Evolutionary conservation across 495 filamentous ascomycete species (phyloP).

Genomic region (Aspergillus kassunensis): DNA sequence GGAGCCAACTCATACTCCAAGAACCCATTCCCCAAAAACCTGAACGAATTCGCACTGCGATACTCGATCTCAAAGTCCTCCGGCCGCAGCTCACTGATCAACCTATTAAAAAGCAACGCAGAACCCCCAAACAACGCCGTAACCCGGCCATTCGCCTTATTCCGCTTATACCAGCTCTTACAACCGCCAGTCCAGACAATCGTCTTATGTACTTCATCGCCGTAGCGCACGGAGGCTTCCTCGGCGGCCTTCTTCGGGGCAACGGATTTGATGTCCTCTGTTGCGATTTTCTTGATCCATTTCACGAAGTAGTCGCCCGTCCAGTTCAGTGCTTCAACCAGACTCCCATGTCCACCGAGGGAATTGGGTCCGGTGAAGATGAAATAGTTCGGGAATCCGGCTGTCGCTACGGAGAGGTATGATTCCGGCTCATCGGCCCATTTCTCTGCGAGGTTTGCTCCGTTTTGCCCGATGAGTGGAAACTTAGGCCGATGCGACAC

Average conservation of each 20-base stretch:
- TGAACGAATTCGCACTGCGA: conserved; percentile 39
- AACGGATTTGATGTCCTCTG: conserved; percentile 45
- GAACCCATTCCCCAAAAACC: conserved; percentile 49
- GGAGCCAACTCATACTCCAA: conserved; percentile 24
- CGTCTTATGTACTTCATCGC: conserved; percentile 39
- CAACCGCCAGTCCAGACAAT: conserved; percentile 46
- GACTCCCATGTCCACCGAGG: background rate
- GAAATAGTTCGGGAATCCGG: conserved; percentile 56
- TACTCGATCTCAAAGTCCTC: conserved; percentile 51
- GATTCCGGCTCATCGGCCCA: conserved; percentile 39
- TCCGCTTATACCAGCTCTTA: conserved; percentile 48
- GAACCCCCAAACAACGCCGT: conserved; percentile 44
- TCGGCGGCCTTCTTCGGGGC: conserved; percentile 35
- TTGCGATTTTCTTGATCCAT: conserved; percentile 42
- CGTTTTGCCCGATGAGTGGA: conserved; percentile 41
- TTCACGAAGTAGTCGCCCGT: conserved; percentile 49
- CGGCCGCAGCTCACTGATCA: conserved; percentile 39
- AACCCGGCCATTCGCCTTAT: conserved; percentile 34
- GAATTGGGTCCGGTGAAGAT: conserved; percentile 15
- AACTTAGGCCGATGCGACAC: conserved; percentile 39
- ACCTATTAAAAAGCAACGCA: conserved; percentile 46
- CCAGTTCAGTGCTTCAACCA: conserved; percentile 47
- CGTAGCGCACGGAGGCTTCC: conserved; percentile 39
- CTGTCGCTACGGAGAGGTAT: conserved; percentile 49
- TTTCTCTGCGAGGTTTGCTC: conserved; percentile 37